Conservation (phyloP, 176 grass and related monocot species). For the Aegilops sharonensis region DNA sequence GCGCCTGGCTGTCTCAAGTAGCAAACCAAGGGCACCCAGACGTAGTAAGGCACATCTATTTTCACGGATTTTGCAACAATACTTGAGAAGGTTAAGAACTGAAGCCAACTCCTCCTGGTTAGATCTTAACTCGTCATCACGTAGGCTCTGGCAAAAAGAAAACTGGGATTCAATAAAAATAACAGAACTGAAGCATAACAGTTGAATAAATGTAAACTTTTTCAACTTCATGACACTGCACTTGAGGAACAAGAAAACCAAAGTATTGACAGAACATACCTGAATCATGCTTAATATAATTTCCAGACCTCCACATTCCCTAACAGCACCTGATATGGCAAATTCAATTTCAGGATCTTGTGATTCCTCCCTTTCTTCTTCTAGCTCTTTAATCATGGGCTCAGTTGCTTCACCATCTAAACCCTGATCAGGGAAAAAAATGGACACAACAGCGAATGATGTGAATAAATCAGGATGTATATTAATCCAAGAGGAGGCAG, state of each 20-base stretch:
- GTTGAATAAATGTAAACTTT: not conserved
- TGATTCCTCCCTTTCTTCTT: conserved; percentile 98
- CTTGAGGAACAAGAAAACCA: not conserved
- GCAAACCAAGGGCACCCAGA: conserved; percentile 74
- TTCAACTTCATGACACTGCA: conserved; percentile 14
- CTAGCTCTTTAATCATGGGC: conserved; percentile 99
- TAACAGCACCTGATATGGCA: conserved; percentile 89
- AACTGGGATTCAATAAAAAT: conserved; percentile 13
- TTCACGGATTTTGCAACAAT: conserved; percentile 96
- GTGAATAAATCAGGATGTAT: conserved; percentile 1
- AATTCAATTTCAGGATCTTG: conserved; percentile 98
- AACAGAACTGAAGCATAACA: not conserved
- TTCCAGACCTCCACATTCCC: conserved; percentile 93
- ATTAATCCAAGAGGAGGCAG: not conserved
- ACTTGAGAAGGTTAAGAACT: conserved; percentile 88
- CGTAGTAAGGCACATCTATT: conserved; percentile 80
- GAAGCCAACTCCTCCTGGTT: conserved; percentile 90
- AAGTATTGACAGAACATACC: conserved; percentile 45
- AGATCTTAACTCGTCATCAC: conserved; percentile 78
- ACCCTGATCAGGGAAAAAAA: conserved; percentile 49
- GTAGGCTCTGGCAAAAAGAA: conserved; percentile 52
- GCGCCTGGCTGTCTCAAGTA: conserved; percentile 84
- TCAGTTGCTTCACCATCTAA: conserved; percentile 99
- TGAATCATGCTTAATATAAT: conserved; percentile 98
- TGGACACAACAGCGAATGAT: not conserved